phyloP scores from a whole-genome alignment of 176 grass and related monocot genomes.

The Avena eriantha region DNA sequence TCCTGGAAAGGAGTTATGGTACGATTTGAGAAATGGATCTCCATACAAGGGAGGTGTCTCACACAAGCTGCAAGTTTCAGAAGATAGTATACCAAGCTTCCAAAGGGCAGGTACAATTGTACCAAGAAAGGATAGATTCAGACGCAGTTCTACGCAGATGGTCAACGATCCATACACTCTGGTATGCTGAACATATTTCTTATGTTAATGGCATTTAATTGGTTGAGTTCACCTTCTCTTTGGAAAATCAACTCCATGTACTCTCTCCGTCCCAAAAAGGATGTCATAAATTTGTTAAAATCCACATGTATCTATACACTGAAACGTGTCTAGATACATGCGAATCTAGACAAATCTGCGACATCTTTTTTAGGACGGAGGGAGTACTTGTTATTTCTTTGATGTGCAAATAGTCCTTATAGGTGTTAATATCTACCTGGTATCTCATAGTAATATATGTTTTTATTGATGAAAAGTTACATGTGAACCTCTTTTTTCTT shows the following conservation, averaged over 20 bases:
- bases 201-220: neutral
- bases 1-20: constrained; percentile 77
- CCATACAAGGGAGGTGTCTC: constrained; percentile 62
- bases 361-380: no score
- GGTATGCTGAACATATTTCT: constrained; percentile 50
- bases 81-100: constrained; percentile 95
- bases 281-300: no score
- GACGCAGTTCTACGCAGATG: constrained; percentile 95
- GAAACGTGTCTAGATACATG: no score
- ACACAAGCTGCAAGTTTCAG: constrained; percentile 78
- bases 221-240: neutral
- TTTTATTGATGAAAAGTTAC: constrained; percentile 31
- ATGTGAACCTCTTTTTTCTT: constrained; percentile 17
- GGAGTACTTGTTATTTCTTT: neutral
- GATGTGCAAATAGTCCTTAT: constrained; percentile 30
- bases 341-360: no score
- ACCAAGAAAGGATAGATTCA: constrained; percentile 96
- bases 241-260: neutral
- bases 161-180: constrained; percentile 97
- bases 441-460: neutral
- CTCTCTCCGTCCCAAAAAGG: no score
- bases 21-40: constrained; percentile 77
- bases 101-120: constrained; percentile 81
- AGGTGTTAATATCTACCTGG: neutral
- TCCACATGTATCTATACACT: no score